Percentiles rank a stretch among this genome's conserved stretches.
These are phyloP conservation scores for Botrytis deweyae DNA, from an alignment of 2,329 filamentous ascomycete genomes.

Conservation along the genomic window DNA sequence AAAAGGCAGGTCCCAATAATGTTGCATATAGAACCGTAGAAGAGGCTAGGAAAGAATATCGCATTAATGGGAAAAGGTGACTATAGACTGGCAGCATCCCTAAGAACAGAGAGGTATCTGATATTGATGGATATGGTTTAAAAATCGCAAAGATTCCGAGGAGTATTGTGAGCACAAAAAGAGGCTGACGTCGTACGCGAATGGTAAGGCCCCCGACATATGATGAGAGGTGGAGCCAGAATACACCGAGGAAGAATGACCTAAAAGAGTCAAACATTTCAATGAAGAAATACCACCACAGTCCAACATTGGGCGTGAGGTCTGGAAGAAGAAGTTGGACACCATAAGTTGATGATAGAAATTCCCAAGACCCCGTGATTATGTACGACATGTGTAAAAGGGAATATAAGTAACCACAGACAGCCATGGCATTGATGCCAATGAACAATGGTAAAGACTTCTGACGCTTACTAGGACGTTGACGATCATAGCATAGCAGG, in stretches of 20 bases:
- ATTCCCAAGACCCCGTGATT: conserved; percentile 82
- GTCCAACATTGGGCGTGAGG: conserved; percentile 87
- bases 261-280: conserved; percentile 99
- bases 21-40: conserved; percentile 83
- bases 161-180: conserved; percentile 81
- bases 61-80: conserved; percentile 91
- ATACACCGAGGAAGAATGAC: conserved; percentile 94
- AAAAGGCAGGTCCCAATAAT: conserved; percentile 90
- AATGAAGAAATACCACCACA: conserved; percentile 99
- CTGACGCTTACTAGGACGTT: conserved; percentile 34
- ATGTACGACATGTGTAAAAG: conserved; percentile 71
- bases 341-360: conserved; percentile 85
- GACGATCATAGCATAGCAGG: conserved; percentile 74
- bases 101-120: conserved; percentile 84
- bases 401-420: conserved; percentile 54
- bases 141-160: conserved; percentile 91
- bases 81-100: conserved; percentile 80
- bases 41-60: conserved; percentile 85
- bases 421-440: conserved; percentile 51
- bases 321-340: conserved; percentile 89
- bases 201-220: conserved; percentile 87
- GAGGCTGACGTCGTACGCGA: conserved; percentile 77
- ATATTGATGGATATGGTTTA: conserved; percentile 93
- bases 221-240: conserved; percentile 90
- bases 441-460: conserved; percentile 52